Conservation (phyloP, 1,139 yeast species). For the Candida glucosophila region DNA sequence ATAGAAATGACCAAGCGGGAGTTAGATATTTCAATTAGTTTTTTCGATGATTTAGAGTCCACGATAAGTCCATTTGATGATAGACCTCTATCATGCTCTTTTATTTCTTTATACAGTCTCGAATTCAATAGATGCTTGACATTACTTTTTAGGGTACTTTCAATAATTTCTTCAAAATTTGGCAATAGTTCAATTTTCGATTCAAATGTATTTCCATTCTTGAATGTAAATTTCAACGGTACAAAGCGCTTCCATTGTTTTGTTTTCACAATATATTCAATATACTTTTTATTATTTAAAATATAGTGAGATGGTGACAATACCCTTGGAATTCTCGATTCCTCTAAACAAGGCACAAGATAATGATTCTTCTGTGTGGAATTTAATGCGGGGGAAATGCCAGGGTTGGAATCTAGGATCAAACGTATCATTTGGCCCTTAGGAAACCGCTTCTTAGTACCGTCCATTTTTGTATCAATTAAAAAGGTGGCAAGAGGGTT, state of each 20-base stretch:
- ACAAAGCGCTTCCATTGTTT: slow-evolving; percentile 6
- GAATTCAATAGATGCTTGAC: slow-evolving; percentile 1
- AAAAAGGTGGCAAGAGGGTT: slow-evolving; percentile 20
- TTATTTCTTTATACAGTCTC: no score
- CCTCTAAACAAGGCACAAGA: slow-evolving; percentile 4
- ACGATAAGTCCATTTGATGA: no score
- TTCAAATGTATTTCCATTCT: slow-evolving; percentile 5
- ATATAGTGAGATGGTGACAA: slow-evolving; percentile 6
- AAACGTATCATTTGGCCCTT: slow-evolving; percentile 16
- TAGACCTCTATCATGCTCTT: no score
- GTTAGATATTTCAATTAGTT: no score
- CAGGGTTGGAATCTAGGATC: slow-evolving; percentile 7
- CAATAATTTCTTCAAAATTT: slow-evolving; percentile 7
- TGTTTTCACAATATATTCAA: slow-evolving; percentile 3
- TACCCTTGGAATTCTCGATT: slow-evolving; percentile 2
- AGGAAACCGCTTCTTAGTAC: slow-evolving; percentile 13
- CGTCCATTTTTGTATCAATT: slow-evolving; percentile 12
- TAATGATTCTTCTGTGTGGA: slow-evolving; percentile 1
- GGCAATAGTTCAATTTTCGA: slow-evolving; percentile 8
- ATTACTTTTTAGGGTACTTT: slow-evolving; percentile 1
- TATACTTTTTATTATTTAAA: slow-evolving; percentile 3
- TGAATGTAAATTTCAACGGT: slow-evolving; percentile 8
- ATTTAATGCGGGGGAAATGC: not conserved
- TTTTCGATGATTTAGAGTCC: no score
- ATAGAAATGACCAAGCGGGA: no score